Conservation (phyloP, 1,139 yeast genomes). For the Candida tropicalis region DNA sequence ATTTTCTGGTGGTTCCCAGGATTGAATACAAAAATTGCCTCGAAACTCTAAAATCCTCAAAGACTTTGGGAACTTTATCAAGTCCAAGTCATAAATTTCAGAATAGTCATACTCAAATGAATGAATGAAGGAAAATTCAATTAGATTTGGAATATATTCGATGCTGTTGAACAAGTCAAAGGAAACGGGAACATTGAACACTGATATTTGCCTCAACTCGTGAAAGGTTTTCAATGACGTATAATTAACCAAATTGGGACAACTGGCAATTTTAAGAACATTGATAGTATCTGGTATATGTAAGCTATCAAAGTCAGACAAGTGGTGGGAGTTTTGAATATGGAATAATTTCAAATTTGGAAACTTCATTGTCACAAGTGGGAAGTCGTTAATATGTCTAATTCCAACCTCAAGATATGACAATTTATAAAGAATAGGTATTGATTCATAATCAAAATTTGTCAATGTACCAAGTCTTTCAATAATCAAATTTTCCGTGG, state of each 20-base stretch:
- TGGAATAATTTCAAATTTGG: neutral
- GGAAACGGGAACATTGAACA: neutral
- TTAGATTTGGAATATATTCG: neutral
- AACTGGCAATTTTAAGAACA: neutral
- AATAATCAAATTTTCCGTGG: neutral
- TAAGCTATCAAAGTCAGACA: neutral
- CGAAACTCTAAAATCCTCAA: neutral
- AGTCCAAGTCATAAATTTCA: neutral
- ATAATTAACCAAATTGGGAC: neutral
- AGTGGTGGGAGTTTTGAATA: neutral
- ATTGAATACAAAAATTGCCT: neutral
- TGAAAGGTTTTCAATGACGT: neutral
- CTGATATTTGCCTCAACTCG: neutral
- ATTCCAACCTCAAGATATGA: neutral
- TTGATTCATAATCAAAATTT: neutral
- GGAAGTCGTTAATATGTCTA: neutral
- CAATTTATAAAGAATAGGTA: neutral
- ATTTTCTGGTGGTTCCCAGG: neutral
- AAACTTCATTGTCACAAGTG: neutral
- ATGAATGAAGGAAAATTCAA: neutral
- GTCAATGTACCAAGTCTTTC: neutral
- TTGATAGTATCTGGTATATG: neutral
- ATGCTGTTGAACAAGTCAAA: neutral
- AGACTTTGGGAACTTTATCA: neutral
- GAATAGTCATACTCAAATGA: neutral